Evolutionary conservation across 2,329 filamentous ascomycete species (phyloP).

Genomic region (Penicillium expansum): DNA sequence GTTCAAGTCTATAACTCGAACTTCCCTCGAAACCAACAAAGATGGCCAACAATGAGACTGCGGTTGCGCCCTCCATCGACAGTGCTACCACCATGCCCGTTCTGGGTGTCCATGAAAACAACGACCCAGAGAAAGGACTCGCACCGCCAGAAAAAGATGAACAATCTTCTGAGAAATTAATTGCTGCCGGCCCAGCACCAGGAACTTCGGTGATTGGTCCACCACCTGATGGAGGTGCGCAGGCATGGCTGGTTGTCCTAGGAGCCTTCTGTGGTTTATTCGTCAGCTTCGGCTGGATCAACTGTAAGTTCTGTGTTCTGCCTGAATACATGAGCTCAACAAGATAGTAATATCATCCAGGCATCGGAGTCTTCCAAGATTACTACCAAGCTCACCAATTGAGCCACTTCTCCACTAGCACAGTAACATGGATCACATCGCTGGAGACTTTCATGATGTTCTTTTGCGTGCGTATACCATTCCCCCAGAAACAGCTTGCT

Average conservation of each 20-base stretch:
- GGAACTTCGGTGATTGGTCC: slow-evolving; percentile 6
- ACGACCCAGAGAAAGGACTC: slow-evolving; percentile 15
- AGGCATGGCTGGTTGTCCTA: slow-evolving; percentile 48
- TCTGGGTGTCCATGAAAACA: slow-evolving; percentile 4
- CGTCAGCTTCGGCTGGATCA: slow-evolving; percentile 53
- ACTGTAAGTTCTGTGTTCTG: slow-evolving; percentile 34
- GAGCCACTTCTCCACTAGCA: slow-evolving; percentile 50
- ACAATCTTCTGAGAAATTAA: not conserved
- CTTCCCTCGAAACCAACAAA: not conserved
- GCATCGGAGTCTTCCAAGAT: slow-evolving; percentile 45
- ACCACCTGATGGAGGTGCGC: slow-evolving; percentile 32
- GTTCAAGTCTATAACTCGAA: not conserved
- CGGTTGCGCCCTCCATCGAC: slow-evolving; percentile 2
- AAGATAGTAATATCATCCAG: slow-evolving; percentile 6
- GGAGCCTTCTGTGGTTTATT: slow-evolving; percentile 50
- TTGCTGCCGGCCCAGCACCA: not conserved
- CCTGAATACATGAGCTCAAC: not conserved
- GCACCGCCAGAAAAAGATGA: not conserved
- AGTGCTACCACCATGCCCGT: slow-evolving; percentile 10
- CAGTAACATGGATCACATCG: slow-evolving; percentile 62
- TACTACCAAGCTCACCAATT: slow-evolving; percentile 56
- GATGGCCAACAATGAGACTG: not conserved
- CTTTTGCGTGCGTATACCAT: slow-evolving; percentile 17
- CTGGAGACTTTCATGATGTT: slow-evolving; percentile 37
- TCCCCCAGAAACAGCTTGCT: no score